A percentile compares a stretch with the other conserved stretches of the same genome.
Conservation (phyloP, 1,139 yeast genomes). For the Citeromyces hawaiiensis region DNA sequence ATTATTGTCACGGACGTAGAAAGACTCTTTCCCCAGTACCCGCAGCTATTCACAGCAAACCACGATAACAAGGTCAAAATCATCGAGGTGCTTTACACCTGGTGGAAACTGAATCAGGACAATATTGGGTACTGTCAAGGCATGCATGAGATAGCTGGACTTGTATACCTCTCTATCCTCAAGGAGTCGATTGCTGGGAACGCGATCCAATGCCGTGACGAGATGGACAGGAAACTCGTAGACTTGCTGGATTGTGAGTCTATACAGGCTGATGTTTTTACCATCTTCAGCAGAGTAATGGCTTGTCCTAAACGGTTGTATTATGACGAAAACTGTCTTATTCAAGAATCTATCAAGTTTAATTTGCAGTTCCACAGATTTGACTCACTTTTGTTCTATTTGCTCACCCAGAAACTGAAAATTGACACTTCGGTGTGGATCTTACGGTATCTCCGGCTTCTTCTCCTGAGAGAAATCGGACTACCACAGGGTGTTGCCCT, state of each 20-base stretch:
- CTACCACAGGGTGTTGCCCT: conserved; percentile 27
- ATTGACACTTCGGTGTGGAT: conserved; percentile 57
- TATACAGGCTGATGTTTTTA: conserved; percentile 31
- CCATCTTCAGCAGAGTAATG: conserved; percentile 29
- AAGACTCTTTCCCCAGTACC: conserved; percentile 44
- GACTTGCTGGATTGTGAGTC: conserved; percentile 25
- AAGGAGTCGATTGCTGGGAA: conserved; percentile 18
- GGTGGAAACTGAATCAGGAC: conserved; percentile 36
- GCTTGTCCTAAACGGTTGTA: conserved; percentile 25
- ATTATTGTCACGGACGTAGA: conserved; percentile 54
- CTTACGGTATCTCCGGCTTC: conserved; percentile 46
- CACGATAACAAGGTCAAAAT: conserved; percentile 25
- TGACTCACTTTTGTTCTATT: conserved; percentile 17
- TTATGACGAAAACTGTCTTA: conserved; percentile 25
- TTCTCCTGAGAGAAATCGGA: conserved; percentile 49
- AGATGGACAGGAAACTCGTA: conserved; percentile 20
- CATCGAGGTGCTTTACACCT: conserved; percentile 36
- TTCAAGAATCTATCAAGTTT: conserved; percentile 28
- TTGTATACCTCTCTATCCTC: conserved; percentile 36
- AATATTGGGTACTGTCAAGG: conserved; percentile 47
- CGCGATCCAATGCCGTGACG: conserved; percentile 7
- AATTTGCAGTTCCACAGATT: conserved; percentile 28
- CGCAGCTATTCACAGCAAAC: conserved; percentile 28
- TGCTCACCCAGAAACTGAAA: conserved; percentile 35
- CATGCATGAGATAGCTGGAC: conserved; percentile 53